Percentiles rank a stretch among this genome's conserved stretches.
phyloP scores from a whole-genome alignment of 352 stramenopile genomes.

The Globisporangium nodosum region DNA sequence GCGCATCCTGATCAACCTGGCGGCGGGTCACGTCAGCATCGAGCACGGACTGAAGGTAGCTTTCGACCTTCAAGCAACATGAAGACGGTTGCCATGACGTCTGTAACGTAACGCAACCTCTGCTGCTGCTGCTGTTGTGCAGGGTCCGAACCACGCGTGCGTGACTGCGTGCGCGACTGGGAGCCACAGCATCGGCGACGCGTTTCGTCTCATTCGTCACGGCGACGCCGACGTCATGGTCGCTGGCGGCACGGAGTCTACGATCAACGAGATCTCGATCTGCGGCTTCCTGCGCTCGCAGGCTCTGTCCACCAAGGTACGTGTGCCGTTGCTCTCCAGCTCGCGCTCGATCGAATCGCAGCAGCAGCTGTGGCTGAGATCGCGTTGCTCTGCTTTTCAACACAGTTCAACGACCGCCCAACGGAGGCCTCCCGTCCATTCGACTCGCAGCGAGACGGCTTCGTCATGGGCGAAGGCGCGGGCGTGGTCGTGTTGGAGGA shows the following conservation, averaged over 20 bases:
- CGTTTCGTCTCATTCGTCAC: slow-evolving; percentile 83
- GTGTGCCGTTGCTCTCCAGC: neutral
- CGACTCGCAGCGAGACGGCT: slow-evolving; percentile 92
- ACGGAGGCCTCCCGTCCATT: slow-evolving; percentile 92
- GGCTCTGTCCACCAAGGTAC: slow-evolving; percentile 89
- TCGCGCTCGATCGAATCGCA: neutral
- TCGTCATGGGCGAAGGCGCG: slow-evolving; percentile 93
- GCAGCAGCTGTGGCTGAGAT: neutral
- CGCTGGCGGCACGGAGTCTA: slow-evolving; percentile 93
- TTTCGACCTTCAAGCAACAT: neutral
- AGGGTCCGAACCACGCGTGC: slow-evolving; percentile 96
- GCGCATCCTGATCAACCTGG: slow-evolving; percentile 91
- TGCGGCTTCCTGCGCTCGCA: slow-evolving; percentile 95
- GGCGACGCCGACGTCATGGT: slow-evolving; percentile 95
- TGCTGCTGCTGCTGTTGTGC: neutral
- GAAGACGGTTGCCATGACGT: neutral
- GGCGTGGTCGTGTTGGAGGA: slow-evolving; percentile 72
- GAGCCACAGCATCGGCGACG: slow-evolving; percentile 96
- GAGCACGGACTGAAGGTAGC: slow-evolving; percentile 82
- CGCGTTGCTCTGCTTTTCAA: neutral
- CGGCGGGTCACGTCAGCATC: slow-evolving; percentile 90
- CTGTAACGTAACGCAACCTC: neutral
- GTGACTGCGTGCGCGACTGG: slow-evolving; percentile 96
- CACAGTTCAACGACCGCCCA: slow-evolving; percentile 91
- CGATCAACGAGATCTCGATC: slow-evolving; percentile 91